Percentiles rank a stretch among this genome's conserved stretches.
These are phyloP conservation scores for Penicillium sp. DNA, from an alignment of 2,329 filamentous ascomycete genomes.

Conservation along the genomic window DNA sequence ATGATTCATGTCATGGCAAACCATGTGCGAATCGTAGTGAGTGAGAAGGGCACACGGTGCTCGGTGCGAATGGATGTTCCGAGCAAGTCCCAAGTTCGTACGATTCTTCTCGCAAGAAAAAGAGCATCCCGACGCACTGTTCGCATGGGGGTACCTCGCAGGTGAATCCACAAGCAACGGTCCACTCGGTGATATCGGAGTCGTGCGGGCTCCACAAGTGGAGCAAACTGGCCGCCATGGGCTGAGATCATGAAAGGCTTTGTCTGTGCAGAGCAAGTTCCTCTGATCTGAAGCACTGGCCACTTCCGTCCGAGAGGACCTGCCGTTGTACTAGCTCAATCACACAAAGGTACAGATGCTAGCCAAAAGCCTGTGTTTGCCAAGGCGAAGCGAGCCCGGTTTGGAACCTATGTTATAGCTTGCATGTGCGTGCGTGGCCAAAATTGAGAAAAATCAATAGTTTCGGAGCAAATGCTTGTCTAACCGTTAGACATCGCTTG, in stretches of 20 bases:
- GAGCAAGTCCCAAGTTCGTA: neutral
- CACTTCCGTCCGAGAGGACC: neutral
- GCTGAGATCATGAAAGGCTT: neutral
- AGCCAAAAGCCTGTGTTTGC: neutral
- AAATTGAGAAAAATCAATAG: neutral
- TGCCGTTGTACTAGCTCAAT: neutral
- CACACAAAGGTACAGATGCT: neutral
- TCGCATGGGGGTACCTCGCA: conserved; percentile 10
- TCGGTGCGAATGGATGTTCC: conserved; percentile 1
- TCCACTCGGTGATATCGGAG: conserved; percentile 7
- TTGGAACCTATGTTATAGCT: neutral
- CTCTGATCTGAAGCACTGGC: conserved; percentile 4
- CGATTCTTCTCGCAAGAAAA: conserved; percentile 1
- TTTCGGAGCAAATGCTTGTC: neutral
- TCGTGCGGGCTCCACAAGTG: conserved; percentile 20
- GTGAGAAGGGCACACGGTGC: neutral
- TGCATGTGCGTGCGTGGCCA: neutral
- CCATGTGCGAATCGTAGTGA: neutral
- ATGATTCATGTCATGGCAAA: neutral
- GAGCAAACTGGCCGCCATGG: conserved; percentile 8
- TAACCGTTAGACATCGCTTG: neutral
- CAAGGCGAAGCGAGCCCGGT: neutral
- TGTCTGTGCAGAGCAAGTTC: neutral
- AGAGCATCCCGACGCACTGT: conserved; percentile 17
- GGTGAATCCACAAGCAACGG: conserved; percentile 6